These are phyloP conservation scores for Arthrobotrys sphaeroides DNA, from an alignment of 2,329 filamentous ascomycete genomes.

Conservation along the genomic window DNA sequence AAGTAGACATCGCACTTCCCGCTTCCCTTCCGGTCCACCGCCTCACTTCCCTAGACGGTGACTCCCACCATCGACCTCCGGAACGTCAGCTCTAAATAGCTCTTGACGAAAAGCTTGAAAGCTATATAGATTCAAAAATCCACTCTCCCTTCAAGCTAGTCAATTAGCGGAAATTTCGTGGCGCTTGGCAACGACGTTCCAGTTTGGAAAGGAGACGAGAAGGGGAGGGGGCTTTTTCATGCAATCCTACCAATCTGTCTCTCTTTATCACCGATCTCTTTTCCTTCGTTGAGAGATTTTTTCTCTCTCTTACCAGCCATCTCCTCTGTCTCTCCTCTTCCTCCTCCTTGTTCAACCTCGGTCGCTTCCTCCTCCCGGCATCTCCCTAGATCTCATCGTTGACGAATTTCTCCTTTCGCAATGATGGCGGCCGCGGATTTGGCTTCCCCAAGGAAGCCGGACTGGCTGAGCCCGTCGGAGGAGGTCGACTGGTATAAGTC, in stretches of 20 bases:
- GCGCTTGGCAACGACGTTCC: conserved; percentile 52
- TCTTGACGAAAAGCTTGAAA: conserved; percentile 15
- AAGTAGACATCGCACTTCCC: conserved; percentile 18
- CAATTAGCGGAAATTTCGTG: conserved; percentile 39
- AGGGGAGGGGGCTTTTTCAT: conserved; percentile 33
- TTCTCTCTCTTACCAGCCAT: conserved; percentile 16
- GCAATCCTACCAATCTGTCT: conserved; percentile 12
- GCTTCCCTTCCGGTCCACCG: neutral
- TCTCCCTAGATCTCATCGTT: conserved; percentile 8
- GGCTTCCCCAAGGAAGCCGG: conserved; percentile 40
- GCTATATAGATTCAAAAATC: conserved; percentile 20
- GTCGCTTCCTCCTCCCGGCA: conserved; percentile 9
- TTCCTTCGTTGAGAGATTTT: conserved; percentile 12
- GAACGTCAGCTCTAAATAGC: conserved; percentile 6
- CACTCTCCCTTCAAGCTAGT: conserved; percentile 35
- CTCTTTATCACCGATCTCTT: conserved; percentile 25
- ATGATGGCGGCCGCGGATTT: conserved; percentile 47
- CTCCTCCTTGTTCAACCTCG: neutral
- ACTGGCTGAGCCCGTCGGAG: conserved; percentile 67
- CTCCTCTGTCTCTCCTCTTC: conserved; percentile 7
- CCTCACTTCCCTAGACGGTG: conserved; percentile 1
- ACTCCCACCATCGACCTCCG: neutral
- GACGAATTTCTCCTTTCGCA: neutral
- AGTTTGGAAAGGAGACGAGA: conserved; percentile 44
- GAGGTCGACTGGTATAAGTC: conserved; percentile 93